A percentile compares a stretch with the other conserved stretches of the same genome.
Evolutionary conservation across 129 eudicot species (phyloP).

Genomic region (Glebionis coronaria): DNA sequence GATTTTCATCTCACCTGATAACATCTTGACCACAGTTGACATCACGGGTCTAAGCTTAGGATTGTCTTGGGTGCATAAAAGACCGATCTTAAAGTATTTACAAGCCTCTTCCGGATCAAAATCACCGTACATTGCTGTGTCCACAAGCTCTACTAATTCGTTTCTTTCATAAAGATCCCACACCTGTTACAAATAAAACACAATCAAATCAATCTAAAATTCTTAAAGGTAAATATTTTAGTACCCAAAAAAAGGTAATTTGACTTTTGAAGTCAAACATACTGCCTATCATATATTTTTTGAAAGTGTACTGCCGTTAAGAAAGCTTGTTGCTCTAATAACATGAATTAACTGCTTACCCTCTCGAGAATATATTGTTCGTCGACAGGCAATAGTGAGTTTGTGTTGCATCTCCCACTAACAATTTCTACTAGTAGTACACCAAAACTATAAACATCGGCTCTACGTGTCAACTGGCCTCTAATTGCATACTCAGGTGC

Average conservation of each 20-base stretch:
- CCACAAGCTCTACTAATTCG: slow-evolving; percentile 59
- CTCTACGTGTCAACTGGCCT: slow-evolving; percentile 85
- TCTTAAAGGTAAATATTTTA: not conserved
- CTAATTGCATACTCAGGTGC: slow-evolving; percentile 96
- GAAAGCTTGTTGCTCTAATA: not conserved
- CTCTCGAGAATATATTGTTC: slow-evolving; percentile 90
- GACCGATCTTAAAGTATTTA: slow-evolving; percentile 77
- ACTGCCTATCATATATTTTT: not conserved
- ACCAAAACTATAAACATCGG: slow-evolving; percentile 92
- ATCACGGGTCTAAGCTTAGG: slow-evolving; percentile 86
- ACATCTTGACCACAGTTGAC: slow-evolving; percentile 84
- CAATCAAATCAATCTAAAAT: slow-evolving; percentile 3
- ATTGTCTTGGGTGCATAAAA: slow-evolving; percentile 88
- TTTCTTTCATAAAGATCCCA: slow-evolving; percentile 72
- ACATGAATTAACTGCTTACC: slow-evolving; percentile 46
- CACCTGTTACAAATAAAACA: slow-evolving; percentile 42
- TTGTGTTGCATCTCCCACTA: slow-evolving; percentile 79
- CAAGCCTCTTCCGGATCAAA: slow-evolving; percentile 79
- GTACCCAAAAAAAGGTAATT: not conserved
- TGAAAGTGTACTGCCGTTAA: not conserved
- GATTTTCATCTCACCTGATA: slow-evolving; percentile 44
- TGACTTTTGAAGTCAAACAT: not conserved
- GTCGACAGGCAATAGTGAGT: slow-evolving; percentile 59
- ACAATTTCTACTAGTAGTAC: slow-evolving; percentile 94
- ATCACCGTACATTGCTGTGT: slow-evolving; percentile 54